phyloP scores from a whole-genome alignment of 495 filamentous ascomycete species.

The Talaromyces wortmannii region DNA sequence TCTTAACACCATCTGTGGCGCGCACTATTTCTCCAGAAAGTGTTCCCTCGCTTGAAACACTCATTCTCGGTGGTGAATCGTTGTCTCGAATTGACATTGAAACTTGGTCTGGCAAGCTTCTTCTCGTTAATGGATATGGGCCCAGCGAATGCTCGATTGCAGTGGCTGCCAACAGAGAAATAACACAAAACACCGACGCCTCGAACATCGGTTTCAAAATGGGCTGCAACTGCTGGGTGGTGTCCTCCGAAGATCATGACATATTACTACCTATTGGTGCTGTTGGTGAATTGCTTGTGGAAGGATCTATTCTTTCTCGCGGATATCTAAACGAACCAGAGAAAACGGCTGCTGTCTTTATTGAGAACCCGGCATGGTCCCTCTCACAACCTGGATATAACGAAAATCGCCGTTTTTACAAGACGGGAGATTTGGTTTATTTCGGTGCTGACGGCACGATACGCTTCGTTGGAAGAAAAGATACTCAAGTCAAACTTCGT shows the following conservation, averaged over 20 bases:
- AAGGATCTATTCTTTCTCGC: conserved; percentile 40
- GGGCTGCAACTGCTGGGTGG: conserved; percentile 1
- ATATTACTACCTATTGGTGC: conserved; percentile 43
- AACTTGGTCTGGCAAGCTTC: conserved; percentile 33
- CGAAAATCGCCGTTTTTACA: conserved; percentile 34
- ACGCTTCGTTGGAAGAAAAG: conserved; percentile 53
- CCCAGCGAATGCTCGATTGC: conserved; percentile 32
- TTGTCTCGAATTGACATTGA: conserved; percentile 27
- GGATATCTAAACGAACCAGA: conserved; percentile 45
- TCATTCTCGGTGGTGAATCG: conserved; percentile 29
- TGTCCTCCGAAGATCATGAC: not conserved
- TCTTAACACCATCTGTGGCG: conserved; percentile 29
- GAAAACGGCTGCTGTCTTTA: conserved; percentile 37
- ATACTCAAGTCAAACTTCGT: conserved; percentile 60
- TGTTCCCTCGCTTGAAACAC: conserved; percentile 20
- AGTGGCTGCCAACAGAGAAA: conserved; percentile 10
- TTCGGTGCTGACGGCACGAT: conserved; percentile 50
- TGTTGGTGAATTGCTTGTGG: conserved; percentile 48
- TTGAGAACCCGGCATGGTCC: conserved; percentile 20
- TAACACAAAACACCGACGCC: not conserved
- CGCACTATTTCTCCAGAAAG: conserved; percentile 16
- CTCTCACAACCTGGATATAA: not conserved
- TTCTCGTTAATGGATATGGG: conserved; percentile 43
- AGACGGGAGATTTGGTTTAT: conserved; percentile 57
- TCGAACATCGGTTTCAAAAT: conserved; percentile 6